Evolutionary conservation across 2,329 filamentous ascomycete species (phyloP).

Genomic region (Gnomoniopsis smithogilvyi): DNA sequence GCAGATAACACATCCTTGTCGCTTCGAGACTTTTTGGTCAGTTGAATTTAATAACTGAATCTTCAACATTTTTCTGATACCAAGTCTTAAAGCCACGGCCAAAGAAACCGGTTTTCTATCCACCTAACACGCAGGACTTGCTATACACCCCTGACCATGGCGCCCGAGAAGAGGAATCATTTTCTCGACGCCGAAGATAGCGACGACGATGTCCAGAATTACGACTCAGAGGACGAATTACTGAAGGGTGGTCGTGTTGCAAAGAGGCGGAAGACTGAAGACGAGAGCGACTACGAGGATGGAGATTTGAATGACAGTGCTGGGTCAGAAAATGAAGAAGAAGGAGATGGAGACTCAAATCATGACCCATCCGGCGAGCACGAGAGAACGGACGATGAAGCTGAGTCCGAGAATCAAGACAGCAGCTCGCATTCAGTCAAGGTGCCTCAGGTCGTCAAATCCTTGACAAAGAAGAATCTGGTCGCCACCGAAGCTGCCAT

Average conservation of each 20-base stretch:
- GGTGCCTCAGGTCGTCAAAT: slow-evolving; percentile 29
- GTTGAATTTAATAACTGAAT: background rate
- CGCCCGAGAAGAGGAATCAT: slow-evolving; percentile 67
- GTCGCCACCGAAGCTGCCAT: slow-evolving; percentile 61
- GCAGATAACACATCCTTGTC: slow-evolving; percentile 6
- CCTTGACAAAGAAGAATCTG: slow-evolving; percentile 65
- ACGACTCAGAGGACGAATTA: slow-evolving; percentile 65
- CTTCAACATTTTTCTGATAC: background rate
- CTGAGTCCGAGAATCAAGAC: slow-evolving; percentile 26
- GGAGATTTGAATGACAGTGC: slow-evolving; percentile 37
- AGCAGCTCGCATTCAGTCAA: slow-evolving; percentile 20
- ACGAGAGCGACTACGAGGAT: slow-evolving; percentile 36
- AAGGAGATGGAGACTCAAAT: slow-evolving; percentile 17
- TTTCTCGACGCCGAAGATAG: slow-evolving; percentile 63
- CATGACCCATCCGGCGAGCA: background rate
- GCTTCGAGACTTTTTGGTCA: background rate
- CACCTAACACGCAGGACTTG: background rate
- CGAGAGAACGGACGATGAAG: slow-evolving; percentile 17
- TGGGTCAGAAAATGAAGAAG: slow-evolving; percentile 22
- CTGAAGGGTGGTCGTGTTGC: slow-evolving; percentile 59
- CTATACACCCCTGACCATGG: slow-evolving; percentile 43
- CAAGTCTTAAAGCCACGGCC: background rate
- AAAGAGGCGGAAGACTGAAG: slow-evolving; percentile 62
- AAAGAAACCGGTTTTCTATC: background rate
- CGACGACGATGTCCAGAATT: slow-evolving; percentile 53